Evolutionary conservation across 2,329 filamentous ascomycete genomes (phyloP).

Genomic region (Aspergillus nomiae): DNA sequence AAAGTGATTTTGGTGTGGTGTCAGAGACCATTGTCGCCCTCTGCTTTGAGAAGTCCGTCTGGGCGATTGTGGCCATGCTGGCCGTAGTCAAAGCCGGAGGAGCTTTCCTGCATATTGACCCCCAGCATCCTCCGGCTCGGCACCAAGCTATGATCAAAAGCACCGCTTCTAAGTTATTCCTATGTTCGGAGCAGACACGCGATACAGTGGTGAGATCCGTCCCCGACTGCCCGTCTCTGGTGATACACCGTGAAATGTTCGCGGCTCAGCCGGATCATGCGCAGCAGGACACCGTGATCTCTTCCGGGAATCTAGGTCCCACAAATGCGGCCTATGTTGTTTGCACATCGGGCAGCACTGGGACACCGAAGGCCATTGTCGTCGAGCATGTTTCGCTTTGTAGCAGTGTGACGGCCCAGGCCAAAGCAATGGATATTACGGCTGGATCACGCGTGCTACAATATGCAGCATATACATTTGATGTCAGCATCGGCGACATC

Average conservation of each 20-base stretch:
- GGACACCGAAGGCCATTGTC: background rate
- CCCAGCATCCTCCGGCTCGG: too few species aligned
- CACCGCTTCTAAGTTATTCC: too few species aligned
- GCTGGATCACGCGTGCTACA: background rate
- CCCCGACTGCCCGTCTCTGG: too few species aligned
- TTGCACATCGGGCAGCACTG: background rate
- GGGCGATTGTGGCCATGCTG: background rate
- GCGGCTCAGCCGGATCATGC: too few species aligned
- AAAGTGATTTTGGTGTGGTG: background rate
- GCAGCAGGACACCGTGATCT: too few species aligned
- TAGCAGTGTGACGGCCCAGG: background rate
- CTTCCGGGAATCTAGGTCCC: too few species aligned
- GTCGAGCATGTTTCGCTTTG: background rate
- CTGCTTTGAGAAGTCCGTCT: slow-evolving; percentile 1
- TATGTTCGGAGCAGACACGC: too few species aligned
- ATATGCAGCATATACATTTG: background rate
- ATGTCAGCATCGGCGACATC: background rate
- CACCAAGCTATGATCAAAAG: too few species aligned
- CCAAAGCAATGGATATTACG: background rate
- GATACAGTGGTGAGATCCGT: too few species aligned
- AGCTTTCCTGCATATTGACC: too few species aligned
- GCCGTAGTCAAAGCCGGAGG: background rate
- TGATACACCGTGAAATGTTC: too few species aligned
- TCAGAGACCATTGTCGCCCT: background rate
- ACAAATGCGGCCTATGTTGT: background rate